Evolutionary conservation across 2,329 filamentous ascomycete species (phyloP), one percentile per base, ranked within the genome.

Genomic region (Penicillium sp.): DNA sequence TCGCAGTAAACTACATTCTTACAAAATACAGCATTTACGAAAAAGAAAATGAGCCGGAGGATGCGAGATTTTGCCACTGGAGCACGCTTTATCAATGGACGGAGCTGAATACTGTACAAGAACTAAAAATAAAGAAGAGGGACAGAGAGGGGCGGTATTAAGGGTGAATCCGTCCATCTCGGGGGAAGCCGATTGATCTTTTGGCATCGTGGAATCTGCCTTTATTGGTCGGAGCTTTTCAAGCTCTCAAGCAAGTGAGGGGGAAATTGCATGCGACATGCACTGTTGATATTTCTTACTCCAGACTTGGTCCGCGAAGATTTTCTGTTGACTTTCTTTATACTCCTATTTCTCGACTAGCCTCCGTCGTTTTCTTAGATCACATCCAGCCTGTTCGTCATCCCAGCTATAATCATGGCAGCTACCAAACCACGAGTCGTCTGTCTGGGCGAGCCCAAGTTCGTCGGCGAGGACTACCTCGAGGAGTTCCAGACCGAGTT

Each of bases 341-440:
- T 38, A 5, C 33, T 12, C 18, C 14, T 18, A 4, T 23, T 23
- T 43, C 8, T 23, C 18, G n/a, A 18, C 23, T 43, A 18, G 9
- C 40, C n/a, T 33, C 14, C 26, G 21, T 35, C 21, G 33, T 28
- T 18, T 35, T 26, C 16, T 20, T 20, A 47, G 1, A 47, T 26
- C 43, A 46, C 16, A 35, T 35, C 30, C 14, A 47, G 43, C 23
- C 18, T 28, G 21, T 43, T 46, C 43, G 20, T 47, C 43, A 40
- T 43, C 42, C 28, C 3, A 47, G 20, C 21, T 40, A 40, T 35
- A 49, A 55, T 20, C 18, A 55, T 55, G 46, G 43, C 45, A 24
- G 16, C 46, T 9, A 30, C 24, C n/a, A 77, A 75, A 61, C 75
- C 75, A 12, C 69, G 72, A 20, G 73, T 79, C 0, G 75, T 78